Percentiles rank a stretch among this genome's conserved stretches.
Evolutionary conservation across 2,329 filamentous ascomycete species (phyloP).

Genomic region (Cladosporium sp.): DNA sequence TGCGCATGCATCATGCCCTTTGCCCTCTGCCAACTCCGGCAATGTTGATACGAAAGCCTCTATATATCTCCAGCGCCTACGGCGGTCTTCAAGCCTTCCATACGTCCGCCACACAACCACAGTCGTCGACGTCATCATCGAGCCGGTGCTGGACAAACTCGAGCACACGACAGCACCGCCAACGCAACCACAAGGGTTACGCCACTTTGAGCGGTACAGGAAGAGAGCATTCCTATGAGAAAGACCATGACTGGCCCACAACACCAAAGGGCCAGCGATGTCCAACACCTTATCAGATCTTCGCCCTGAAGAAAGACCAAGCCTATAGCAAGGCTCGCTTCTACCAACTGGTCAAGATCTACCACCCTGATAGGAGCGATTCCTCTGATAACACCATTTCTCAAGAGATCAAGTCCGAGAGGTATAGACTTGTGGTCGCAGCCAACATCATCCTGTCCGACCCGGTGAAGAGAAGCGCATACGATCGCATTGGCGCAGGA

Average conservation of each 20-base stretch:
- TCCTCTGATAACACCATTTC: slow-evolving; percentile 52
- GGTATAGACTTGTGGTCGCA: slow-evolving; percentile 83
- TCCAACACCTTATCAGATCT: slow-evolving; percentile 89
- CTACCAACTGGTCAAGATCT: slow-evolving; percentile 90
- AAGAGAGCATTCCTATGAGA: slow-evolving; percentile 27
- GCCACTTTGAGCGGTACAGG: slow-evolving; percentile 35
- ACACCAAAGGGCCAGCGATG: slow-evolving; percentile 41
- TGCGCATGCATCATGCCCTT: slow-evolving; percentile 9
- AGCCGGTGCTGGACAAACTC: slow-evolving; percentile 33
- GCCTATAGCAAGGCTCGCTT: slow-evolving; percentile 81
- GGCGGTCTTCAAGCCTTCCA: slow-evolving; percentile 24
- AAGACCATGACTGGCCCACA: slow-evolving; percentile 36
- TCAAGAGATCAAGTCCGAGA: slow-evolving; percentile 69
- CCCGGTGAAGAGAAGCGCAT: slow-evolving; percentile 72
- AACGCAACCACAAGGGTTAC: slow-evolving; percentile 28
- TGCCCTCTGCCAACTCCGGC: slow-evolving; percentile 19
- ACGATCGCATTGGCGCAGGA: slow-evolving; percentile 78
- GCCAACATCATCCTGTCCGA: slow-evolving; percentile 88
- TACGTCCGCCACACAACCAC: slow-evolving; percentile 23
- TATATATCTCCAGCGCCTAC: slow-evolving; percentile 35
- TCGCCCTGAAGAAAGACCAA: slow-evolving; percentile 60
- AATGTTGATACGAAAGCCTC: slow-evolving; percentile 43
- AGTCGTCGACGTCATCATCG: slow-evolving; percentile 47
- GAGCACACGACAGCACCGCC: slow-evolving; percentile 33
- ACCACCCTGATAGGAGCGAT: slow-evolving; percentile 76